Base-by-base conservation (phyloP, 2,329 filamentous ascomycete species). In the Ophiobolus disseminans region DNA sequence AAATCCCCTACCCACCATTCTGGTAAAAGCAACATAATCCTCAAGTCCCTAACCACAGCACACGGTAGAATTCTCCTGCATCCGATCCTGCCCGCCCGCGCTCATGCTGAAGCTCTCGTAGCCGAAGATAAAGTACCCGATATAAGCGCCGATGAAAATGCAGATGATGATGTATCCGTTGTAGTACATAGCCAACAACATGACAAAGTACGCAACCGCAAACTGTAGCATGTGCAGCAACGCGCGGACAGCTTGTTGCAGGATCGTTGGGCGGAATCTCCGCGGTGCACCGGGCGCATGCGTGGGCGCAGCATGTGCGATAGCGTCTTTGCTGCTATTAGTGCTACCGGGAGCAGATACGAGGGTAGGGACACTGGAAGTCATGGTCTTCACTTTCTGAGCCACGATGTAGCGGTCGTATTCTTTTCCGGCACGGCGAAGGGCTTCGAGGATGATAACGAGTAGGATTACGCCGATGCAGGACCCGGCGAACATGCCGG, bases 391-490 rank as follows among this genome's bases (percentile, higher is more conserved):
- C 7, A 70, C 58, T 62, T 82, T 78, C 60, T 82, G 79, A 17
- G 79, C 78, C 55, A 88, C 64, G 39, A 91, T 80, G 63, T 82
- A 84, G 40, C 82, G 79, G 72, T 95, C 90, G 72, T 88, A 94
- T 69, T 91, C 89, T 63, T 88, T 87, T 57, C 83, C 80, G 14
- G 82, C 65, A 37, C 89, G 87, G 40, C 90, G 87, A 17, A 94
- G 80, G 49, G 86, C 75, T 66, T 95, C 89, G 58, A 94, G 86
- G 3, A 75, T 60, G 48, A 93, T 79, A 55, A 89, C 87, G 48
- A 95, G 85, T 10, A 87, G 76, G 56, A 92, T 78, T 25, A 91
- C 86, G 46, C 88, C 89, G 66, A 96, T 88, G 76, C 90, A 94
- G 44, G 86, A 89, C 23, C 87, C 89, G 40, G 87, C 90, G 66